Conservation (phyloP, 768 basidiomycete species). For the Rhodocollybia butyracea region DNA sequence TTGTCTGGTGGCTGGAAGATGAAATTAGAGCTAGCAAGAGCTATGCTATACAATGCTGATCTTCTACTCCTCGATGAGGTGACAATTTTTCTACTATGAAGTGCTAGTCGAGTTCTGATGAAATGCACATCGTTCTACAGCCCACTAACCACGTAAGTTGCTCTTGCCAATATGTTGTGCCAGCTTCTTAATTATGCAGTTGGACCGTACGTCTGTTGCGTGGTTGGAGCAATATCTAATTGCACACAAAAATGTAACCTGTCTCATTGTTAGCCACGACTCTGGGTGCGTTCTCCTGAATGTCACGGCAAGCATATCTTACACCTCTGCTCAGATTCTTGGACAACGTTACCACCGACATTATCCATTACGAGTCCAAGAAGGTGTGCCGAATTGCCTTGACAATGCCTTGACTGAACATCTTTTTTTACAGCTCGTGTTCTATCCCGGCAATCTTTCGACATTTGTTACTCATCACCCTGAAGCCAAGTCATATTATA, state of each 20-base stretch:
- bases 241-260: slow-evolving; percentile 80
- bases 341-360: slow-evolving; percentile 93
- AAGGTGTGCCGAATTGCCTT: slow-evolving; percentile 45
- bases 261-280: slow-evolving; percentile 94
- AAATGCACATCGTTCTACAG: slow-evolving; percentile 29
- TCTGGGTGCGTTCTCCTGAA: slow-evolving; percentile 58
- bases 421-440: slow-evolving; percentile 61
- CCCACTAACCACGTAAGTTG: slow-evolving; percentile 85
- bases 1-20: slow-evolving; percentile 99
- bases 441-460: slow-evolving; percentile 91
- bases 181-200: slow-evolving; percentile 35
- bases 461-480: slow-evolving; percentile 87
- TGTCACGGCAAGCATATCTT: slow-evolving; percentile 3
- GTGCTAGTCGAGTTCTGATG: neutral
- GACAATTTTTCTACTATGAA: slow-evolving; percentile 13
- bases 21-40: slow-evolving; percentile 94
- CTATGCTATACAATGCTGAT: slow-evolving; percentile 95
- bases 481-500: slow-evolving; percentile 95
- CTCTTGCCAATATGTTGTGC: slow-evolving; percentile 9
- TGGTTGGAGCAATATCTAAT: slow-evolving; percentile 92
- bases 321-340: slow-evolving; percentile 59
- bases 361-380: slow-evolving; percentile 95
- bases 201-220: slow-evolving; percentile 79
- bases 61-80: slow-evolving; percentile 85
- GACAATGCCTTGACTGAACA: slow-evolving; percentile 9